Evolutionary conservation across 2,329 filamentous ascomycete genomes (phyloP), one percentile per base, ranked within the genome.

Genomic region (Fusarium concolor): DNA sequence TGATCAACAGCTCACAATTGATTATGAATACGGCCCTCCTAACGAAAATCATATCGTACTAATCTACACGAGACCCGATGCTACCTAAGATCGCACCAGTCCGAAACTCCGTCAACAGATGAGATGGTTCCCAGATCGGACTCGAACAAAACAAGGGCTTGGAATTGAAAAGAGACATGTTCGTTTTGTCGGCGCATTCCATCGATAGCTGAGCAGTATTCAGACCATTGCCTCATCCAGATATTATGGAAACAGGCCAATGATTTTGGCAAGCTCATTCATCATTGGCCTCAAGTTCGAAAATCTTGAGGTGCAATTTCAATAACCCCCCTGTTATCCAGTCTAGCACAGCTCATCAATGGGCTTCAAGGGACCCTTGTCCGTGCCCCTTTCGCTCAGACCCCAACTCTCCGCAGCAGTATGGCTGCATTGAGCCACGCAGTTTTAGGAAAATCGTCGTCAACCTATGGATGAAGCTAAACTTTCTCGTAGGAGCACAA

Each of bases 331-430:
- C 61, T 62, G 60, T 22, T 31, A 28, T 33, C 26, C 22, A 45
- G 24, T 44, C 46, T 43, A 65, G 57, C 65, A 58, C 43, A 46
- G 66, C 44, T 62, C 66, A 38, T 62, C 37, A 50, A 45, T 39
- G 35, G 55, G 39, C 56, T 56, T 55, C 42, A 18, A 46, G 45
- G 22, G 45, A 35, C 28, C 59, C 54, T 54, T 56, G 66, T 58
- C 54, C 44, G 56, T 67, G 53, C 66, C 62, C 54, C 65, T 69
- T 66, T 69, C 58, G 33, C 65, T 50, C 50, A 18, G 31, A 39
- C 39, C 45, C 37, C 46, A 35, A 44, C 50, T 44, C 50, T 44
- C 60, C 47, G 46, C 31, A 15, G 37, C 49, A 35, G 15, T 15
- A 58, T 46, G 57, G 42, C 20, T 20, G 18, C 31, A 37, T 55